Conservation (phyloP, 768 basidiomycete species). For the Podaxis pistillaris region DNA sequence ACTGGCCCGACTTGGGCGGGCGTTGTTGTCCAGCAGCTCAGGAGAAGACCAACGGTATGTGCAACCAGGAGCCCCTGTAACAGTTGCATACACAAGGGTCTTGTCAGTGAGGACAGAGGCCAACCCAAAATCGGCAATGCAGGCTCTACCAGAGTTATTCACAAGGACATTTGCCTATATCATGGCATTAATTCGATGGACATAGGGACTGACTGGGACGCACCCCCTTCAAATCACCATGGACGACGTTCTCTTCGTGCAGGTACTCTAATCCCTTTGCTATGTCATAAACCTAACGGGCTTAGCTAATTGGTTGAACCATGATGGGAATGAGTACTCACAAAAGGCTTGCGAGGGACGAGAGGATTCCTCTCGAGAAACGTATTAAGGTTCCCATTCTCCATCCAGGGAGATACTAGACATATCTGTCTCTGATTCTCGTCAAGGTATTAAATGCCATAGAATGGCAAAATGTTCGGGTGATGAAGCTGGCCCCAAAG, state of each 20-base stretch:
- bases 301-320: neutral
- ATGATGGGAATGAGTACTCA: neutral
- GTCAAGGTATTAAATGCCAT: neutral
- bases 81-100: neutral
- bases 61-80: neutral
- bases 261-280: neutral
- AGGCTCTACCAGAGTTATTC: neutral
- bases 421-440: neutral
- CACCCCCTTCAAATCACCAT: constrained; percentile 9
- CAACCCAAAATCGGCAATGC: neutral
- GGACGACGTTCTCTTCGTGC: neutral
- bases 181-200: neutral
- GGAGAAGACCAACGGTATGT: neutral
- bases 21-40: neutral
- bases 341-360: neutral
- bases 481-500: constrained; percentile 1
- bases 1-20: neutral
- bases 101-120: neutral
- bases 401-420: neutral
- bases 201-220: neutral
- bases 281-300: neutral
- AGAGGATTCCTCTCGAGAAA: neutral
- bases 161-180: constrained; percentile 5
- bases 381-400: neutral
- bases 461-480: constrained; percentile 9